phyloP scores from a whole-genome alignment of 768 basidiomycete genomes.

The Calocera viscosa region DNA sequence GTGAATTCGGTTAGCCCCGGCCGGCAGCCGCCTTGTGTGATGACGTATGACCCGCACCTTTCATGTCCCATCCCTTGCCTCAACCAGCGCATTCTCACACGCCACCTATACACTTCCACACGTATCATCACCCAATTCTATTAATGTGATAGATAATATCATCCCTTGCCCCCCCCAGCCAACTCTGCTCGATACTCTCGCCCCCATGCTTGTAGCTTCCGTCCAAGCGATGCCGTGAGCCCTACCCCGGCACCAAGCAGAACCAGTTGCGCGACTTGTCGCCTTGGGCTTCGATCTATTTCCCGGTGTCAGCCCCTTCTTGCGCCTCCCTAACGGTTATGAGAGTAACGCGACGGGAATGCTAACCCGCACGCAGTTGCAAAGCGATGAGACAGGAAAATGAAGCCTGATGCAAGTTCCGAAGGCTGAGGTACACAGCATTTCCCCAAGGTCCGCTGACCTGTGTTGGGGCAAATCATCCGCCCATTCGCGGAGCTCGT shows the following conservation, averaged over 20 bases:
- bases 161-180: neutral
- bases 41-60: neutral
- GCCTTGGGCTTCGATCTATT: neutral
- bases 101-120: neutral
- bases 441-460: neutral
- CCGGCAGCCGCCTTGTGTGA: conserved; percentile 1
- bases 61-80: neutral
- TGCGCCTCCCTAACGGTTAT: neutral
- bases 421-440: neutral
- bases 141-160: neutral
- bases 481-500: neutral
- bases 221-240: neutral
- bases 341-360: neutral
- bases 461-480: neutral
- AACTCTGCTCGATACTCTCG: neutral
- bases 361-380: neutral
- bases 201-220: neutral
- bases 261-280: neutral
- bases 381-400: conserved; percentile 6
- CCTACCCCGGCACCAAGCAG: neutral
- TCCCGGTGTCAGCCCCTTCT: neutral
- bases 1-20: conserved; percentile 1
- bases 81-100: neutral
- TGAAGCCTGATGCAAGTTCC: conserved; percentile 4
- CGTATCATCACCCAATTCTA: neutral